Conservation (phyloP, 352 stramenopile species). For the Globisporangium lucens region DNA sequence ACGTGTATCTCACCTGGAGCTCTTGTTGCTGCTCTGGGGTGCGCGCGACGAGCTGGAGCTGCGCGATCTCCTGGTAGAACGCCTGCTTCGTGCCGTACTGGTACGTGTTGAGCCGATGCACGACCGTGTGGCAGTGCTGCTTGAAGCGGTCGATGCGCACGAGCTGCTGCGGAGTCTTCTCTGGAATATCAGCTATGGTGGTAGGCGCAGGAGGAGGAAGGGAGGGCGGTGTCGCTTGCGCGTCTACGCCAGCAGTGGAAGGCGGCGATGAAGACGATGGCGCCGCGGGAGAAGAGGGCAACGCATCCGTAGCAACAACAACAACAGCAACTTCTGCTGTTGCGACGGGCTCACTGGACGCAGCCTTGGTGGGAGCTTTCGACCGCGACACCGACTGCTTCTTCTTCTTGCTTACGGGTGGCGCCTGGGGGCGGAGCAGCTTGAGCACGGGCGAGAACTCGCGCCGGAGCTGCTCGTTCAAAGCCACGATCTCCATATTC, state of each 20-base stretch:
- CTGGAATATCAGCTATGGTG: background rate
- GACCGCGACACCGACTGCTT: background rate
- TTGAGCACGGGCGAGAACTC: constrained; percentile 62
- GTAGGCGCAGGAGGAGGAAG: background rate
- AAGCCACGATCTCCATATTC: constrained; percentile 58
- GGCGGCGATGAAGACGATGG: background rate
- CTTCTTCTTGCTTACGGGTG: background rate
- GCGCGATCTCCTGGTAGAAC: constrained; percentile 50
- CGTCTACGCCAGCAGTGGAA: background rate
- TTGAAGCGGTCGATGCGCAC: constrained; percentile 20
- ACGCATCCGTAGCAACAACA: background rate
- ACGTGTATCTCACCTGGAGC: constrained; percentile 12
- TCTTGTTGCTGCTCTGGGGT: constrained; percentile 23
- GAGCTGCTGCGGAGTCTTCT: background rate
- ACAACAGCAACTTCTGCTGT: background rate
- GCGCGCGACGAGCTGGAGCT: constrained; percentile 31
- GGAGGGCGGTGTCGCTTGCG: background rate
- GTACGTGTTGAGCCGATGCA: constrained; percentile 57
- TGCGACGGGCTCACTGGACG: background rate
- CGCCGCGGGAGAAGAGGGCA: background rate
- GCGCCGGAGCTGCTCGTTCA: constrained; percentile 65
- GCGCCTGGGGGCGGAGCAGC: constrained; percentile 31
- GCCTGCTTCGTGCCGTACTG: constrained; percentile 52
- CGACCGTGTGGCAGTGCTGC: constrained; percentile 36
- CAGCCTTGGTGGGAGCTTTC: background rate